Evolutionary conservation across 495 filamentous ascomycete species (phyloP).

Genomic region (Terfezia claveryi): DNA sequence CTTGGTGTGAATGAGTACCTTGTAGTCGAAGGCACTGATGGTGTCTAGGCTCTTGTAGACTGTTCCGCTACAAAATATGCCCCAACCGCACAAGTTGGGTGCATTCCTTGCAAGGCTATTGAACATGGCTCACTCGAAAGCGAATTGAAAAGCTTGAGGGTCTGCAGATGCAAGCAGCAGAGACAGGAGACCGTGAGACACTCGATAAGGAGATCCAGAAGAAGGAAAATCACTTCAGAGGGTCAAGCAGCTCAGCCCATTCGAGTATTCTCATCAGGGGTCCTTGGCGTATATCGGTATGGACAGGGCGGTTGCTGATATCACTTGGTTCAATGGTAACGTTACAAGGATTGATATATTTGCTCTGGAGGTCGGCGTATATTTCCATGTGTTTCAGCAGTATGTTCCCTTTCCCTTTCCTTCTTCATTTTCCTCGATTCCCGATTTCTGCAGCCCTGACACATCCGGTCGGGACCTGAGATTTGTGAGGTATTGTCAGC

Average conservation of each 20-base stretch:
- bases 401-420: conserved; percentile 28
- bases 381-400: conserved; percentile 99
- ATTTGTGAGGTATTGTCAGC: background rate
- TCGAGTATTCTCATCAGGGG: conserved; percentile 95
- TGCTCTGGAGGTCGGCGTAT: conserved; percentile 96
- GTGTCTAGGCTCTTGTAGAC: conserved; percentile 76
- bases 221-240: conserved; percentile 61
- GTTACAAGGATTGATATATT: conserved; percentile 25
- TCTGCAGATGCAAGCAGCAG: conserved; percentile 29
- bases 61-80: conserved; percentile 93
- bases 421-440: background rate
- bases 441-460: background rate
- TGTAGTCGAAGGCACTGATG: conserved; percentile 86
- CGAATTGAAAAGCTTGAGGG: conserved; percentile 41
- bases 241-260: conserved; percentile 83
- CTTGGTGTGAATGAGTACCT: conserved; percentile 96
- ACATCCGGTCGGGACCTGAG: background rate
- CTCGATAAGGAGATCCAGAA: conserved; percentile 58
- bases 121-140: conserved; percentile 90
- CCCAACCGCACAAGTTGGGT: conserved; percentile 91
- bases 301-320: conserved; percentile 92
- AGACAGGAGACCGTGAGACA: conserved; percentile 26
- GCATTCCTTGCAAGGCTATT: conserved; percentile 86
- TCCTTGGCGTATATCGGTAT: conserved; percentile 93
- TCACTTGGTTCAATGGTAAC: conserved; percentile 94